Conservation (phyloP, 495 filamentous ascomycete genomes). For the Apodospora peruviana region DNA sequence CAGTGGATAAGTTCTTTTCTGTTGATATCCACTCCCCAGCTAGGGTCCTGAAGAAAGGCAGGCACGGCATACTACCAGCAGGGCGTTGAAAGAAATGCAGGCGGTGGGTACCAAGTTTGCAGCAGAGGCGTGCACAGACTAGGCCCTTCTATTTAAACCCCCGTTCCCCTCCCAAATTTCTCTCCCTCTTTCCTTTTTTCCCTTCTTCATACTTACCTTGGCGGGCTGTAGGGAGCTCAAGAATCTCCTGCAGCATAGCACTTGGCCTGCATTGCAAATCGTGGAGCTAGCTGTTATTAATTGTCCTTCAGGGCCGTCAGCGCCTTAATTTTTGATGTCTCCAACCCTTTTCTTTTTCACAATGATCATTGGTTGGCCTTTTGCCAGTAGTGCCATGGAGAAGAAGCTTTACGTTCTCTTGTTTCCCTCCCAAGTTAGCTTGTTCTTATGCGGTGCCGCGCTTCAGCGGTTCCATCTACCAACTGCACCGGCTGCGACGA, state of each 20-base stretch:
- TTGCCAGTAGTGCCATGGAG: conserved; percentile 20
- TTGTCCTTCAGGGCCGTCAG: conserved; percentile 36
- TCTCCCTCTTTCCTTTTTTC: conserved; percentile 17
- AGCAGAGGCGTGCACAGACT: too few relatives aligned
- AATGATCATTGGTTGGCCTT: conserved; percentile 20
- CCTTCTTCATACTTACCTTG: conserved; percentile 37
- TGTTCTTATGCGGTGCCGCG: too few relatives aligned
- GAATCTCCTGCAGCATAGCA: conserved; percentile 17
- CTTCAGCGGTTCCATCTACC: too few relatives aligned
- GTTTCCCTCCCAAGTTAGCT: too few relatives aligned
- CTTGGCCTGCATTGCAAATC: conserved; percentile 34
- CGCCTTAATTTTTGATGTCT: conserved; percentile 33
- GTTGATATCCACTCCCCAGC: too few relatives aligned
- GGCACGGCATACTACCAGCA: too few relatives aligned
- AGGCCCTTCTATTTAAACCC: too few relatives aligned
- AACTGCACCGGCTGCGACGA: too few relatives aligned
- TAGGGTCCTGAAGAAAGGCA: too few relatives aligned
- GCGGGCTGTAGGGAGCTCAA: conserved; percentile 24
- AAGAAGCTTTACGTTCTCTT: conserved; percentile 26
- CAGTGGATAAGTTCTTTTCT: too few relatives aligned
- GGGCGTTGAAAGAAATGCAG: too few relatives aligned
- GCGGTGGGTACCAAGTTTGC: too few relatives aligned
- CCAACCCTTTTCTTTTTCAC: conserved; percentile 20
- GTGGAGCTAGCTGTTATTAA: conserved; percentile 24
- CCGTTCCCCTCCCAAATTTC: not conserved